These are phyloP conservation scores for Fremontodendron californicum DNA, from an alignment of 345 rosid genomes.

Conservation along the genomic window DNA sequence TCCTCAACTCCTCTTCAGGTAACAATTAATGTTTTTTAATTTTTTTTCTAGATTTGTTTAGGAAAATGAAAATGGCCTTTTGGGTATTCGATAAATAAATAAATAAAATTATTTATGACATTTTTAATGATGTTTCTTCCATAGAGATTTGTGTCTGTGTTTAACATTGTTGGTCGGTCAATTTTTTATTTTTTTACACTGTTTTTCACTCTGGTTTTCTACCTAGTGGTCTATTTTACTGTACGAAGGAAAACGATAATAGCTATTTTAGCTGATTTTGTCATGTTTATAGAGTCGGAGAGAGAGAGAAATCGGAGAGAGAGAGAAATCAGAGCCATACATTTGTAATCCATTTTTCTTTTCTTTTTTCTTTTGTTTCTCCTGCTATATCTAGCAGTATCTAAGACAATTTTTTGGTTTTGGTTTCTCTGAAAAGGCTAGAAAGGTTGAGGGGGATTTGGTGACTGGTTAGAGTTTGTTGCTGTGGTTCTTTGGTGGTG, in stretches of 20 bases:
- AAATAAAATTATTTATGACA: background rate
- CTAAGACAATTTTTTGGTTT: slow-evolving; percentile 13
- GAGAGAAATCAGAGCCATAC: slow-evolving; percentile 55
- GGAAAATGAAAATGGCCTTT: background rate
- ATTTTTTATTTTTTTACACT: slow-evolving; percentile 2
- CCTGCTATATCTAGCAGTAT: slow-evolving; percentile 22
- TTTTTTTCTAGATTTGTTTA: background rate
- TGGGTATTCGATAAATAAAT: background rate
- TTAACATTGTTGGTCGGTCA: background rate
- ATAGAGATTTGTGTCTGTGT: slow-evolving; percentile 28
- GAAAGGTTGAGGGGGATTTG: slow-evolving; percentile 8
- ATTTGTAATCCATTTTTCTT: slow-evolving; percentile 43
- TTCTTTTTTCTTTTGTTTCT: background rate
- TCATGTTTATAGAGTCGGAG: slow-evolving; percentile 22
- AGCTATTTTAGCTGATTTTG: slow-evolving; percentile 25
- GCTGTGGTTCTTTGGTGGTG: background rate
- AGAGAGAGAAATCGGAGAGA: background rate
- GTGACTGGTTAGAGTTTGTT: background rate
- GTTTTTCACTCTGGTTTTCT: slow-evolving; percentile 2
- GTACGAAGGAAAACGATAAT: background rate
- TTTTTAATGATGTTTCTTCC: background rate
- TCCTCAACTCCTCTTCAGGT: no score
- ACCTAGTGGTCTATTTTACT: slow-evolving; percentile 6
- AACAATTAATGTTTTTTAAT: background rate
- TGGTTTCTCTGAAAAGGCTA: slow-evolving; percentile 23